phyloP scores from a whole-genome alignment of 2,329 filamentous ascomycete species.

The Tolypocladium tundrense region DNA sequence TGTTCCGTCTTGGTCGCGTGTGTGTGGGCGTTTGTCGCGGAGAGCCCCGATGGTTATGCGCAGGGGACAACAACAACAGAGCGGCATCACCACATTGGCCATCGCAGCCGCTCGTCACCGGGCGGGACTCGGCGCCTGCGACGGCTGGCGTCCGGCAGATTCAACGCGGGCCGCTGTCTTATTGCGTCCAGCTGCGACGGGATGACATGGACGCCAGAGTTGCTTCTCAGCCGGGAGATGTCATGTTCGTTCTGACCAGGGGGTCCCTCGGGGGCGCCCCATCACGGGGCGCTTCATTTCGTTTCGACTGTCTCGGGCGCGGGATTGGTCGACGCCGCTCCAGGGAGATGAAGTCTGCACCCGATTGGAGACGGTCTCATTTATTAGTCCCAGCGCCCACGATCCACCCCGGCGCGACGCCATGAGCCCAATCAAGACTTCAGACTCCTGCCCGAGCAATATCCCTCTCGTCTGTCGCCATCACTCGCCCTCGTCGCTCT shows the following conservation, averaged over 20 bases:
- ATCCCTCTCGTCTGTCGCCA: constrained; percentile 1
- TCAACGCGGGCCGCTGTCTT: background rate
- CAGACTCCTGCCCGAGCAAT: background rate
- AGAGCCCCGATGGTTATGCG: background rate
- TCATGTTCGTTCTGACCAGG: background rate
- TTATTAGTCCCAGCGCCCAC: background rate
- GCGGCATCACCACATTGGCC: background rate
- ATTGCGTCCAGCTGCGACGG: background rate
- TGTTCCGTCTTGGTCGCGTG: background rate
- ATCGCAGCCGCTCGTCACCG: background rate
- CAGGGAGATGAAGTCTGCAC: constrained; percentile 10
- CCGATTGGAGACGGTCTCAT: constrained; percentile 16
- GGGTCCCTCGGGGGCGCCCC: background rate
- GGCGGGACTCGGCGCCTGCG: background rate
- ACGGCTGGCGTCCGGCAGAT: background rate
- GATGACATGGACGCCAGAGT: background rate
- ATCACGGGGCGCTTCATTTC: constrained; percentile 1
- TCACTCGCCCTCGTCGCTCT: background rate
- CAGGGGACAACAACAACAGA: background rate
- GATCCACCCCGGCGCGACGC: constrained; percentile 8
- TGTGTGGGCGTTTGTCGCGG: background rate
- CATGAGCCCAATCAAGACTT: background rate
- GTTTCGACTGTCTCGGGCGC: constrained; percentile 1
- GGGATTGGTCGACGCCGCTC: constrained; percentile 1
- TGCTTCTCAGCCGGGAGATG: background rate